Conservation (phyloP, 202 grass and related monocot species). For the Zizania palustris region DNA sequence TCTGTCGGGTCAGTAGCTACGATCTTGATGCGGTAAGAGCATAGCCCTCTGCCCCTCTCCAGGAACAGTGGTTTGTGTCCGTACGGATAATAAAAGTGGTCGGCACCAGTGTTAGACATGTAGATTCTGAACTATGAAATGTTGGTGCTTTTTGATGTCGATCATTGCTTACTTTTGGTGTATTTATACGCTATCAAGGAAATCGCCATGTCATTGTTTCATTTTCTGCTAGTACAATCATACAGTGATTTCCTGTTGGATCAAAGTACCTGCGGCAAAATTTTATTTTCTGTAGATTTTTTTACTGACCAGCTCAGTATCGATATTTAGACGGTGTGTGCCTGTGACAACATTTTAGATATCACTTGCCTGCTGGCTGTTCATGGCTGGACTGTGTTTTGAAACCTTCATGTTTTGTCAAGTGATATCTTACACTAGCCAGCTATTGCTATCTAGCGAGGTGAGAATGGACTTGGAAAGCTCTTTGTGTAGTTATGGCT, state of each 20-base stretch:
- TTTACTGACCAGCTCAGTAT: neutral
- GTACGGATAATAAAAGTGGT: slow-evolving; percentile 34
- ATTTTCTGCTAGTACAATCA: neutral
- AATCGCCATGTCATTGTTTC: neutral
- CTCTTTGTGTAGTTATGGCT: neutral
- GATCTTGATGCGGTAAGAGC: slow-evolving; percentile 54
- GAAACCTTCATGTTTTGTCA: slow-evolving; percentile 9
- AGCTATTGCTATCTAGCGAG: neutral
- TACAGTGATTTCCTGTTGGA: slow-evolving; percentile 8
- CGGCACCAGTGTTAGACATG: neutral
- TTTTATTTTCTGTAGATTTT: slow-evolving; percentile 6
- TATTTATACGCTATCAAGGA: neutral
- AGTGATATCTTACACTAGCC: neutral
- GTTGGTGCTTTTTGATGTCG: slow-evolving; percentile 19
- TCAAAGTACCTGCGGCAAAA: neutral
- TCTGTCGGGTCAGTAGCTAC: slow-evolving; percentile 63
- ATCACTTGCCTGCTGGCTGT: neutral
- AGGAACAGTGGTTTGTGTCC: neutral
- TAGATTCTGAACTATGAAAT: slow-evolving; percentile 12
- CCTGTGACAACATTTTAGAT: neutral
- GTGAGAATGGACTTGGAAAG: slow-evolving; percentile 9
- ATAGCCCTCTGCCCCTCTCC: slow-evolving; percentile 11
- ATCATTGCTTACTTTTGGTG: slow-evolving; percentile 12
- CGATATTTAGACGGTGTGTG: neutral
- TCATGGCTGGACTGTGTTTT: neutral